Base-by-base conservation (phyloP, 208 protist genomes). In the Porcisia hertigi region DNA sequence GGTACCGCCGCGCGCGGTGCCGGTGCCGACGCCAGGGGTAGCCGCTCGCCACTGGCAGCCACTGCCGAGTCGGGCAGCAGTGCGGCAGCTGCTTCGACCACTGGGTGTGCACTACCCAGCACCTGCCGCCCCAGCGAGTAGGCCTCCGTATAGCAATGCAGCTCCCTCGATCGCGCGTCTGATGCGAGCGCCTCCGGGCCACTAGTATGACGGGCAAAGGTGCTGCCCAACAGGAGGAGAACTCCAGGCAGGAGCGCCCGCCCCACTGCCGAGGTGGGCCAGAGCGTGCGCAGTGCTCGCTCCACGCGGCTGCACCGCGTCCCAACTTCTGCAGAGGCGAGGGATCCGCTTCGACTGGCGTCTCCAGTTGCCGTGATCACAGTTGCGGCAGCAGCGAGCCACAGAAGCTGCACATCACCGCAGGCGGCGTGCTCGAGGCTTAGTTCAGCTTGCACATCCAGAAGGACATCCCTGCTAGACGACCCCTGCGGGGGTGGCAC, bases 241-340 rank as follows among this genome's bases (percentile, higher is more conserved):
- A 74, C 72, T 20, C 77, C 77, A n/a, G 77, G 77, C 66, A 82
- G 66, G 66, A 82, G 25, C 55, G 67, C 47, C 0, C 58, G 77
- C 57, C 72, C 77, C 30, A 58, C 54, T 0, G 72, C 49, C 6
- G 71, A 63, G 1, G 43, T 70, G 5, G 77, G 25, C 49, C 18
- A 47, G 49, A 82, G 25, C 14, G 72, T 7, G 7, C 67, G 77
- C 41, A 82, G 77, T 49, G 30, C 9, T 36, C 55, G n/a, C n/a
- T 76, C 71, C 4, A 73, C 18, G 54, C 76, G 75, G 12, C 16
- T 6, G 58, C 65, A 73, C 8, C 67, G 73, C 55, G 73, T 77
- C 43, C 7, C 20, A 1, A 77, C 77, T 2, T 53, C 66, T 5
- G 23, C 9, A 30, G 18, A 20, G 53, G 20, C 69, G 36, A 62